These are phyloP conservation scores for Fusarium guadeloupense DNA, from an alignment of 2,329 filamentous ascomycete genomes.

Conservation along the genomic window DNA sequence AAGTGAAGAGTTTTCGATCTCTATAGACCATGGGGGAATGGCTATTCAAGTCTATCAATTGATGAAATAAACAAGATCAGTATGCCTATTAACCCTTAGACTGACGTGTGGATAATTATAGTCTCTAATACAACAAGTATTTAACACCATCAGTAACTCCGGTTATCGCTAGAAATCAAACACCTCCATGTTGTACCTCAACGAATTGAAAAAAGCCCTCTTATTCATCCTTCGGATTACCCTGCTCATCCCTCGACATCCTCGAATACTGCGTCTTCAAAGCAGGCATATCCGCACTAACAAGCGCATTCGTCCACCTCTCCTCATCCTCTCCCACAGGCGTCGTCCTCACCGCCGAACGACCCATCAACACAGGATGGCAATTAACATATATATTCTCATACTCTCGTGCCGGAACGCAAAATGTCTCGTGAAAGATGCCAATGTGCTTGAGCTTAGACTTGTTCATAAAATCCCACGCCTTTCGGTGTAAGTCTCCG, in stretches of 20 bases:
- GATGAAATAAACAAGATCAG: too few species aligned
- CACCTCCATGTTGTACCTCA: neutral
- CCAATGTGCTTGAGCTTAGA: conserved; percentile 53
- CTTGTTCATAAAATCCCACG: conserved; percentile 60
- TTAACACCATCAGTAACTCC: too few species aligned
- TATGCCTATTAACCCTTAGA: too few species aligned
- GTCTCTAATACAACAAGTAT: too few species aligned
- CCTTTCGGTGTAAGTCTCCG: conserved; percentile 56
- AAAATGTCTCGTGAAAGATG: conserved; percentile 65
- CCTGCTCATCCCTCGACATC: conserved; percentile 42
- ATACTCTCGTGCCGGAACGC: conserved; percentile 55
- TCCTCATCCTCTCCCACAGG: conserved; percentile 28
- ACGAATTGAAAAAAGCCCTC: too few species aligned
- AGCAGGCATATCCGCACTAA: conserved; percentile 44
- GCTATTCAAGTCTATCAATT: too few species aligned
- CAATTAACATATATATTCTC: conserved; percentile 63
- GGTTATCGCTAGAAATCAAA: neutral
- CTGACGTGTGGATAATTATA: too few species aligned
- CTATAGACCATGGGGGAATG: too few species aligned
- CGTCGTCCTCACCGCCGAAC: conserved; percentile 38
- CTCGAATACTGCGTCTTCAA: conserved; percentile 50
- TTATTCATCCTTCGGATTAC: conserved; percentile 19
- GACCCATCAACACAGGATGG: conserved; percentile 50
- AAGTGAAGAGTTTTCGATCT: too few species aligned
- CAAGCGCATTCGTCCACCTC: conserved; percentile 49